Conservation (phyloP, 2,329 filamentous ascomycete species). For the Microdochium bolleyi region DNA sequence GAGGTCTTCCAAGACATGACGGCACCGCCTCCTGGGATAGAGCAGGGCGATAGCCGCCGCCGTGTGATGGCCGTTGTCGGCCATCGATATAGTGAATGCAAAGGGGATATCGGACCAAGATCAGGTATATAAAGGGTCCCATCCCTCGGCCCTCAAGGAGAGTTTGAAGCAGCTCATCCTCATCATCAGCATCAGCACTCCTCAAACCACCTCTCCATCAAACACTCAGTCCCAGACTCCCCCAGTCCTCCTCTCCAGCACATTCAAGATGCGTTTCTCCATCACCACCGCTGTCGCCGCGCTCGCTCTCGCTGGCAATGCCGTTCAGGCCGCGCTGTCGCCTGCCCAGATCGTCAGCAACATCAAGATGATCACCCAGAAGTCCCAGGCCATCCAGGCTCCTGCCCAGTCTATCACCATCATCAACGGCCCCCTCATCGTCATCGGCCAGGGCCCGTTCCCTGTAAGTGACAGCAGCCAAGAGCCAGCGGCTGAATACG, state of each 20-base stretch:
- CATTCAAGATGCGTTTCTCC: slow-evolving; percentile 8
- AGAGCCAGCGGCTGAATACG: not conserved
- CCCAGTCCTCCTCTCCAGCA: not conserved
- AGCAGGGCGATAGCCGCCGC: no score
- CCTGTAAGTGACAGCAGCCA: slow-evolving; percentile 13
- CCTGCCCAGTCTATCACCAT: slow-evolving; percentile 16
- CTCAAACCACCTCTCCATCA: not conserved
- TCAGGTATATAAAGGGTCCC: no score
- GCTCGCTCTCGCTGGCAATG: slow-evolving; percentile 8
- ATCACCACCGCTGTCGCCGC: slow-evolving; percentile 7
- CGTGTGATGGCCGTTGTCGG: no score
- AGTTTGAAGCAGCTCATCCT: no score
- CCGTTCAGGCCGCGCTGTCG: slow-evolving; percentile 7
- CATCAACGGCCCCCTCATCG: slow-evolving; percentile 15
- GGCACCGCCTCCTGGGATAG: no score
- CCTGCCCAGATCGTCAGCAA: slow-evolving; percentile 11
- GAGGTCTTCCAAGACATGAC: no score
- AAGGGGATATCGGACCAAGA: no score
- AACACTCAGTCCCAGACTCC: not conserved
- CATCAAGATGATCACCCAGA: slow-evolving; percentile 13
- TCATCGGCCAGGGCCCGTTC: slow-evolving; percentile 19
- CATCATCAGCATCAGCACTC: not conserved
- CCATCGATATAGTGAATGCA: no score
- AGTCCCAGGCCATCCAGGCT: slow-evolving; percentile 15
- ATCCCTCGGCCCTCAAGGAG: no score